Base-by-base conservation (phyloP, 1,284 basidiomycete genomes). In the Heliocybe sulcata region DNA sequence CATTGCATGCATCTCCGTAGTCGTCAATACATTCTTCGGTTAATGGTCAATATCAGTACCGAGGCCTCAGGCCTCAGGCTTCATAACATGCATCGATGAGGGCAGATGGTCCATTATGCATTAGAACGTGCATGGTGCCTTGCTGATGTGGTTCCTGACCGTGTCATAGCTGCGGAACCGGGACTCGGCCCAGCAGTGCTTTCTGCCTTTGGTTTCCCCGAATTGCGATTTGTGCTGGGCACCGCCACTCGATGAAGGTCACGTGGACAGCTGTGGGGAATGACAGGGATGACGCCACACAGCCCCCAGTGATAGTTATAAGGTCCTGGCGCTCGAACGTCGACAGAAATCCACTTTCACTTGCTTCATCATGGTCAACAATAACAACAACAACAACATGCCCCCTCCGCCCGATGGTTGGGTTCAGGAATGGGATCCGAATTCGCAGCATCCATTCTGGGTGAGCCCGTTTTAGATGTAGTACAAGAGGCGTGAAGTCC, bases 401-500 rank as follows among this genome's bases (percentile, higher is more conserved):
- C 45, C 59, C 33, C 64, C 65, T 20, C 61, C 86, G 12, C 85
- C 85, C 2, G 69, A 75, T 33, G 87, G 86, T 20, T 89, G 86
- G 86, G 67, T 82, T 19, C 70, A 76, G 57, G 75, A 85, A 61
- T 68, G 71, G 31, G 81, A 87, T 58, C 57, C 68, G 3, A 66
- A 64, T 25, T 67, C 72, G 9, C 68, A 73, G 2, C 75, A 77
- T 59, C 69, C 71, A 2, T 84, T 72, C 62, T 76, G 71, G 67
- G 74, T 76, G 55, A 27, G 70, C 63, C n/a, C 45, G 29, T 31
- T 31, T 31, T 31, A 4, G 29, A 31, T 31, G 12, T 31, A 31
- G 12, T 16, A 19, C 6, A 4, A 4, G 16, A 25, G 42, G 4
- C 23, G 6, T 20, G 19, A 45, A 52, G n/a, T 55, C 38, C 33